Conservation (phyloP, 345 rosid genomes). For the Populus deltoides region DNA sequence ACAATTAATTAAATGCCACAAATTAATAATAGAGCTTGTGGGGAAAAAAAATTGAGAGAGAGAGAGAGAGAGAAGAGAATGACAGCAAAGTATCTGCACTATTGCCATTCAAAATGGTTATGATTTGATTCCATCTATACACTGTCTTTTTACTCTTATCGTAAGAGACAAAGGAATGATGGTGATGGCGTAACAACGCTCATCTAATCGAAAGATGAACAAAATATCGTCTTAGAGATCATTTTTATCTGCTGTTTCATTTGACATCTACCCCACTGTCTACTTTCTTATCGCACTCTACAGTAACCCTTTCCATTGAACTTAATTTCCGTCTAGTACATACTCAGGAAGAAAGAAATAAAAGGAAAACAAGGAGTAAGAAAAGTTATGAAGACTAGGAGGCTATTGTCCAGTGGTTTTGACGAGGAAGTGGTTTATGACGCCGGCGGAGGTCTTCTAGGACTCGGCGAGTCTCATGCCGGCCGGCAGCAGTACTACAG, state of each 20-base stretch:
- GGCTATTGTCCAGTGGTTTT: slow-evolving; percentile 30
- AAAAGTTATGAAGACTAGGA: slow-evolving; percentile 5
- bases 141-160: background rate
- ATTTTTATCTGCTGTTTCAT: background rate
- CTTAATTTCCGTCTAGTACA: background rate
- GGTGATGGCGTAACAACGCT: background rate
- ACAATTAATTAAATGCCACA: no score
- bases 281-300: background rate
- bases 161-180: background rate
- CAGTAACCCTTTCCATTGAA: background rate
- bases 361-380: no score
- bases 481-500: slow-evolving; percentile 29
- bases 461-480: slow-evolving; percentile 29
- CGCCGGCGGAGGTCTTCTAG: slow-evolving; percentile 40
- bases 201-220: background rate
- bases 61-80: background rate
- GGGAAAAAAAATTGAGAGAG: background rate
- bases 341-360: background rate
- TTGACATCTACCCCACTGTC: background rate
- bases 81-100: background rate
- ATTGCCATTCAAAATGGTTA: background rate
- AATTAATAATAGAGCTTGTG: background rate
- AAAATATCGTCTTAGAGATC: background rate
- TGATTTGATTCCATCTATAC: background rate
- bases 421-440: slow-evolving; percentile 18